Conservation (phyloP, 768 basidiomycete genomes). For the Suillus paluster region DNA sequence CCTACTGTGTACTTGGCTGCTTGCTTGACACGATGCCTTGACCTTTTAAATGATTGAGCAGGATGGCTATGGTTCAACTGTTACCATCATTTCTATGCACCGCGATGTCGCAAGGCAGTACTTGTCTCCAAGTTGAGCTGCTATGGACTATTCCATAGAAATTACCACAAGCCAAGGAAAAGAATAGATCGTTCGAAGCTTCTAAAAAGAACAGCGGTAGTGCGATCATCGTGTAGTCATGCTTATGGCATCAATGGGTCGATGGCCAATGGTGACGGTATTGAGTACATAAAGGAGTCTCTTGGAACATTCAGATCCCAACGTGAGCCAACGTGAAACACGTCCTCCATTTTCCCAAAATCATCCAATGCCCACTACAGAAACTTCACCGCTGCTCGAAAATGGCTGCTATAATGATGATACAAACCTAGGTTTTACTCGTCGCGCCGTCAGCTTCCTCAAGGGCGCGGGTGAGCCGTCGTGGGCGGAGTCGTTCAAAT, state of each 20-base stretch:
- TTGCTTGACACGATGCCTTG: background rate
- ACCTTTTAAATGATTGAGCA: background rate
- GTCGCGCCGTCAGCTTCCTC: slow-evolving; percentile 38
- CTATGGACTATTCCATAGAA: too few relatives aligned
- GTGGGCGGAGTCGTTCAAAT: slow-evolving; percentile 59
- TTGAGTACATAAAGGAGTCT: background rate
- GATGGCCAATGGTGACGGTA: too few relatives aligned
- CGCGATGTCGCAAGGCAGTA: too few relatives aligned
- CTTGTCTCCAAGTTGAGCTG: too few relatives aligned
- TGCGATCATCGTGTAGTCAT: too few relatives aligned
- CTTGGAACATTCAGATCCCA: background rate
- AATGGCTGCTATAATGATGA: slow-evolving; percentile 33
- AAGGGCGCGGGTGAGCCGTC: slow-evolving; percentile 68
- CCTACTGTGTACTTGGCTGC: background rate
- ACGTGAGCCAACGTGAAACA: background rate
- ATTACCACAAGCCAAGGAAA: background rate
- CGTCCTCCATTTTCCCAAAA: too few relatives aligned
- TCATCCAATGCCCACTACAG: slow-evolving; percentile 37
- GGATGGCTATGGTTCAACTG: background rate
- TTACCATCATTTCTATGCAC: too few relatives aligned
- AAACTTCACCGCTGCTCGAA: slow-evolving; percentile 54
- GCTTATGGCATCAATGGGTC: too few relatives aligned
- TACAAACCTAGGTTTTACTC: slow-evolving; percentile 26
- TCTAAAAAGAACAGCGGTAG: background rate
- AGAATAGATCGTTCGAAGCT: background rate